A percentile compares a stretch with the other conserved stretches of the same genome.
These are phyloP conservation scores for Herpotrichia juniperi DNA, from an alignment of 2,329 filamentous ascomycete species.

Conservation along the genomic window DNA sequence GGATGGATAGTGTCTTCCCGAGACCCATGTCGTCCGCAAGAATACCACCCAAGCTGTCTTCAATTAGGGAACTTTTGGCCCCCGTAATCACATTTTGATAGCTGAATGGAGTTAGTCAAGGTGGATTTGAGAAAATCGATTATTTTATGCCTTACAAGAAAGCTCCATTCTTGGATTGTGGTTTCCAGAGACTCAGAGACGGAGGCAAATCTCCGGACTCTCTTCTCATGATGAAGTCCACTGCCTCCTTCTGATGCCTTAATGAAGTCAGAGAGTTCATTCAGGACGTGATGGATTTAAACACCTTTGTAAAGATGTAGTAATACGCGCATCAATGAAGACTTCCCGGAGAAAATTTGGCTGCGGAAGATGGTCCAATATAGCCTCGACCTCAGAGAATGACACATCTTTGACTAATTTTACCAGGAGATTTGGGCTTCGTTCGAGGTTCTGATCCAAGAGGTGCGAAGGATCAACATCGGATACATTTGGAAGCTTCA, in stretches of 20 bases:
- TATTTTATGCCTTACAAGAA: too few relatives aligned
- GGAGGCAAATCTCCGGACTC: conserved; percentile 10
- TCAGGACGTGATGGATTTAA: conserved; percentile 5
- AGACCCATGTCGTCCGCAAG: conserved; percentile 64
- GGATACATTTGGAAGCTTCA: conserved; percentile 9
- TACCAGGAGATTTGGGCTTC: conserved; percentile 3
- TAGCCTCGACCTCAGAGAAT: conserved; percentile 5
- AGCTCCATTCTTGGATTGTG: background rate
- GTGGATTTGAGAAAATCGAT: too few relatives aligned
- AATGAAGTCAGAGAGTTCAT: background rate
- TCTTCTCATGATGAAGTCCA: conserved; percentile 17
- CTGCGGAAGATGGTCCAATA: too few relatives aligned
- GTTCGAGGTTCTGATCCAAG: background rate
- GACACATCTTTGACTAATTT: too few relatives aligned
- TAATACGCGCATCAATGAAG: too few relatives aligned
- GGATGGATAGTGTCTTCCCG: conserved; percentile 59
- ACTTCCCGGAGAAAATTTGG: too few relatives aligned
- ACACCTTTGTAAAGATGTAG: too few relatives aligned
- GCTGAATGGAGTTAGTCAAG: too few relatives aligned
- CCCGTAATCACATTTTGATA: background rate
- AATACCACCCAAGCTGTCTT: conserved; percentile 46
- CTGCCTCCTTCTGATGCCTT: conserved; percentile 18
- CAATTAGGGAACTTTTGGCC: background rate
- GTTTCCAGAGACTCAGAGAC: conserved; percentile 10
- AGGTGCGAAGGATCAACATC: background rate